phyloP scores from a whole-genome alignment of 1,284 basidiomycete species.

The Ustilago bromivora region DNA sequence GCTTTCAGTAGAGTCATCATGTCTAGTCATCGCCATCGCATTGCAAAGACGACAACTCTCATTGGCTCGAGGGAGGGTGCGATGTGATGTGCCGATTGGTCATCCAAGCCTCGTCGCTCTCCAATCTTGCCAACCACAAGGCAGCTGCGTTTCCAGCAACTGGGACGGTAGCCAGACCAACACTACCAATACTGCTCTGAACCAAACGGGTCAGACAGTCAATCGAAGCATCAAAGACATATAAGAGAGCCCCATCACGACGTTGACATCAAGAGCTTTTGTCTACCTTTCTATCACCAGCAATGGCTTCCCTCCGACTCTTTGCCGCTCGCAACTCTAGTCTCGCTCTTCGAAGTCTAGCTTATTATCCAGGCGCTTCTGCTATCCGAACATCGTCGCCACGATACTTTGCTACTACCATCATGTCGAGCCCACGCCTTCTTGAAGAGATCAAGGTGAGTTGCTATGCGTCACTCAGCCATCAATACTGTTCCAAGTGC shows the following conservation, averaged over 20 bases:
- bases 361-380: background rate
- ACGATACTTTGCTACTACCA: constrained; percentile 17
- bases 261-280: background rate
- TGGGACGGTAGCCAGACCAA: too few species aligned
- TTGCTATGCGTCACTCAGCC: background rate
- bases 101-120: too few species aligned
- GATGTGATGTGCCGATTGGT: too few species aligned
- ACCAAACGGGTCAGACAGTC: too few species aligned
- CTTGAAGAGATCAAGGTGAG: constrained; percentile 39
- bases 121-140: too few species aligned
- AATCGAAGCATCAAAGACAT: background rate
- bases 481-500: background rate
- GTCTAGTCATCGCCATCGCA: constrained; percentile 14
- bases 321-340: constrained; percentile 12
- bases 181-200: too few species aligned
- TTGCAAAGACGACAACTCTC: constrained; percentile 19
- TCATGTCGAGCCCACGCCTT: constrained; percentile 22
- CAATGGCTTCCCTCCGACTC: constrained; percentile 21
- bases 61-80: constrained; percentile 7
- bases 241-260: background rate
- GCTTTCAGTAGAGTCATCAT: constrained; percentile 3
- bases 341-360: constrained; percentile 3
- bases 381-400: background rate
- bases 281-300: background rate
- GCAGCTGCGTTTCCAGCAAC: too few species aligned